Conservation (phyloP, 31 red algal species). For the Odonthalia washingtoniensis region DNA sequence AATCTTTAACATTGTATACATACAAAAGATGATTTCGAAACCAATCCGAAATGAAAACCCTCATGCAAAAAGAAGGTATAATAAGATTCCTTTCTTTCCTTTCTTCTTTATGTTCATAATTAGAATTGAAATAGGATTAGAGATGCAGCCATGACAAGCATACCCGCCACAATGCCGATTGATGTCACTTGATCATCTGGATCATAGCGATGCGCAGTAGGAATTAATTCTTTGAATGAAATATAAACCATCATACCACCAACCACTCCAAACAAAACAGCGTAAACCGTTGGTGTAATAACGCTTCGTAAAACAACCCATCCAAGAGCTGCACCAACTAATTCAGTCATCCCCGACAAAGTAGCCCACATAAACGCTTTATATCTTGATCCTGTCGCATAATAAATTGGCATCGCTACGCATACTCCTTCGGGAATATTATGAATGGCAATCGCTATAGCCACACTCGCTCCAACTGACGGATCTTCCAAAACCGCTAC, state of each 20-base stretch:
- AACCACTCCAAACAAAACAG: slow-evolving; percentile 77
- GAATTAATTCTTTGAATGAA: slow-evolving; percentile 79
- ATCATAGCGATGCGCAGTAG: slow-evolving; percentile 88
- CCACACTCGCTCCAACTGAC: slow-evolving; percentile 70
- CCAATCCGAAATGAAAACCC: too few relatives aligned
- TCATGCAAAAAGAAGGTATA: too few relatives aligned
- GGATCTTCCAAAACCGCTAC: slow-evolving; percentile 79
- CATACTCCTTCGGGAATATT: slow-evolving; percentile 90
- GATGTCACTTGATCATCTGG: slow-evolving; percentile 79
- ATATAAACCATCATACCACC: slow-evolving; percentile 92
- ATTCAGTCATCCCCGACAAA: slow-evolving; percentile 78
- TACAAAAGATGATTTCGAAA: too few relatives aligned
- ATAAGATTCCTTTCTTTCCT: too few relatives aligned
- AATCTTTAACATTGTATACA: too few relatives aligned
- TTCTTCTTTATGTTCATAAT: too few relatives aligned
- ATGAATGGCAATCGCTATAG: slow-evolving; percentile 83
- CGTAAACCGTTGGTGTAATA: slow-evolving; percentile 72
- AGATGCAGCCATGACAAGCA: slow-evolving; percentile 72
- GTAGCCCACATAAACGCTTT: slow-evolving; percentile 91
- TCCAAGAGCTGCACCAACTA: slow-evolving; percentile 75
- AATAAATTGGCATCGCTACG: slow-evolving; percentile 91
- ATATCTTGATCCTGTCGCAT: slow-evolving; percentile 73
- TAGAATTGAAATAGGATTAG: slow-evolving; percentile 81
- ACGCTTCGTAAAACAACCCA: slow-evolving; percentile 84
- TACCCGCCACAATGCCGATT: slow-evolving; percentile 53